These are phyloP conservation scores for Phytopythium mirpurense DNA, from an alignment of 352 stramenopile species.

Conservation along the genomic window DNA sequence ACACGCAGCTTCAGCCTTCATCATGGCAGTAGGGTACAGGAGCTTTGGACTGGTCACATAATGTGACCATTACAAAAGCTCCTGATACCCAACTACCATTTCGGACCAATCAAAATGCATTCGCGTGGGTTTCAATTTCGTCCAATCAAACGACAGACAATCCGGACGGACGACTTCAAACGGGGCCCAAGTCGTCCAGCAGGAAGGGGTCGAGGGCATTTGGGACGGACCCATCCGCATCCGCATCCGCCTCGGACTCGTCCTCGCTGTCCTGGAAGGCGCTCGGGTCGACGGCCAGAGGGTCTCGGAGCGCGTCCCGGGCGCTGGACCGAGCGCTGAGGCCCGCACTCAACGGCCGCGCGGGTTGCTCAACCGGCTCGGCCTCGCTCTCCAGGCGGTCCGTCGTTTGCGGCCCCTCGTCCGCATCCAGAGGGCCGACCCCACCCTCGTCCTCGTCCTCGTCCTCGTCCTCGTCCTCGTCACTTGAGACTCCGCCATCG, in stretches of 20 bases:
- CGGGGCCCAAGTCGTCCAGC: neutral
- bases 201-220: neutral
- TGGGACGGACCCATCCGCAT: too few relatives aligned
- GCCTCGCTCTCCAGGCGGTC: neutral
- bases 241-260: neutral
- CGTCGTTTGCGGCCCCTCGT: neutral
- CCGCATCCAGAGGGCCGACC: neutral
- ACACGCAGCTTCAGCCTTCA: too few relatives aligned
- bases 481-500: neutral
- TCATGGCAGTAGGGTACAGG: too few relatives aligned
- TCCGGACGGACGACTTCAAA: too few relatives aligned
- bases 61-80: too few relatives aligned
- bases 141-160: too few relatives aligned
- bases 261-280: constrained; percentile 7
- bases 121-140: too few relatives aligned
- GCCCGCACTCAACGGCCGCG: neutral
- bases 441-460: neutral
- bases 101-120: too few relatives aligned
- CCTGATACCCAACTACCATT: too few relatives aligned
- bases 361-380: neutral
- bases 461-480: neutral
- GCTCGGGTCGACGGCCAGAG: constrained; percentile 3
- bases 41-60: too few relatives aligned
- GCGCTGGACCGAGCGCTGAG: neutral
- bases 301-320: neutral